Evolutionary conservation across 805 yeast genomes (phyloP).

Genomic region (Barnettozyma populi): DNA sequence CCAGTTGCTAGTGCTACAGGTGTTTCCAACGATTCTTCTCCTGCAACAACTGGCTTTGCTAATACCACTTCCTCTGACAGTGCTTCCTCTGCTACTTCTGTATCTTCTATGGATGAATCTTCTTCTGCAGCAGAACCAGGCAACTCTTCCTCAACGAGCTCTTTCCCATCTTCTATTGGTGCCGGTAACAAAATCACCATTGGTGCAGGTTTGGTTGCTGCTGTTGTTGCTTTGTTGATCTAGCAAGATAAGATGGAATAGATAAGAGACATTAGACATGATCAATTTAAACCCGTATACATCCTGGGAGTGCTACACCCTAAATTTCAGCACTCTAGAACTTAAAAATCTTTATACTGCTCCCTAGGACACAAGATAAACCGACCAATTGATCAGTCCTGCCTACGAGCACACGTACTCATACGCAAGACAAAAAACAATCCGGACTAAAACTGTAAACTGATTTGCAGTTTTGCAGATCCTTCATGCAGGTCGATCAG

Average conservation of each 20-base stretch:
- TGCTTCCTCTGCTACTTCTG: neutral
- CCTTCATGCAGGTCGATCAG: neutral
- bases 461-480: too few species aligned
- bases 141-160: constrained; percentile 1
- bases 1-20: constrained; percentile 7
- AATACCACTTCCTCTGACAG: neutral
- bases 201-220: constrained; percentile 4
- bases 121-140: too few species aligned
- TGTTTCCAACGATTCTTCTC: neutral
- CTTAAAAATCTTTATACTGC: too few species aligned
- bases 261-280: neutral
- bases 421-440: neutral
- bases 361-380: too few species aligned
- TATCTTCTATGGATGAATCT: constrained; percentile 4
- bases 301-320: too few species aligned
- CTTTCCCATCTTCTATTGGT: constrained; percentile 10
- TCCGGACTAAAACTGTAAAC: neutral
- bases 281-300: too few species aligned
- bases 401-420: neutral
- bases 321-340: neutral
- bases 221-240: constrained; percentile 1
- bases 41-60: constrained; percentile 4
- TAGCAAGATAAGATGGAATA: neutral
- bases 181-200: neutral
- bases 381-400: neutral